These are phyloP conservation scores for Cladophialophora immunda DNA, from an alignment of 2,329 filamentous ascomycete genomes.

Conservation along the genomic window DNA sequence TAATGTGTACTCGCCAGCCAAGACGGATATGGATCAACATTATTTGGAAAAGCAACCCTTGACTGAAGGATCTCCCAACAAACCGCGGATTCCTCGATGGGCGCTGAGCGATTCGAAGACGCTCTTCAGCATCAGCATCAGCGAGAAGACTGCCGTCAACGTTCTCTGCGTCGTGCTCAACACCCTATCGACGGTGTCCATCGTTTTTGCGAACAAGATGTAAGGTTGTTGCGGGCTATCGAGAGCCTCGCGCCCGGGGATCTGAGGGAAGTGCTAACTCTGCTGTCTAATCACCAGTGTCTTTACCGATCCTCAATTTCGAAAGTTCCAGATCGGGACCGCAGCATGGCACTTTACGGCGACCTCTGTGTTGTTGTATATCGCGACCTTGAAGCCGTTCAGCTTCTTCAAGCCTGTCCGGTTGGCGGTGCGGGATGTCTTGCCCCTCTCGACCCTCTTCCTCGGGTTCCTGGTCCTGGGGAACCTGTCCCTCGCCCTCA, in stretches of 20 bases:
- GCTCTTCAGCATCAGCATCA: not conserved
- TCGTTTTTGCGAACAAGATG: conserved; percentile 29
- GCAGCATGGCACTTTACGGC: conserved; percentile 28
- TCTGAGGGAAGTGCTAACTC: not conserved
- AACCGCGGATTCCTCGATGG: not conserved
- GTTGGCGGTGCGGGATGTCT: conserved; percentile 14
- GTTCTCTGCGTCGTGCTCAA: conserved; percentile 14
- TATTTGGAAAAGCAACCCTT: not conserved
- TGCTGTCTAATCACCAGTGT: conserved; percentile 3
- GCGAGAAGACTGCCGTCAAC: not conserved
- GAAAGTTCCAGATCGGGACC: conserved; percentile 18
- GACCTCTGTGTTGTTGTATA: conserved; percentile 17
- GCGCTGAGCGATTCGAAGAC: not conserved
- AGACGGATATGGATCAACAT: not conserved
- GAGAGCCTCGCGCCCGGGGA: too few species aligned
- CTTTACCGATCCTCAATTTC: conserved; percentile 28
- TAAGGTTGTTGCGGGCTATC: conserved; percentile 10
- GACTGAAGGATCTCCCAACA: not conserved
- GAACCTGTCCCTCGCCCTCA: conserved; percentile 28
- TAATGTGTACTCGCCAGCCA: not conserved
- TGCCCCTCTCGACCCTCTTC: conserved; percentile 24
- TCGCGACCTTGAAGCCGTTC: conserved; percentile 12
- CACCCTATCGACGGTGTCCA: conserved; percentile 13
- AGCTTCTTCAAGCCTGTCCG: conserved; percentile 20
- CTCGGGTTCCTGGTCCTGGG: conserved; percentile 27